Evolutionary conservation across 1,284 basidiomycete species (phyloP).

Genomic region (Ganoderma lucidum): DNA sequence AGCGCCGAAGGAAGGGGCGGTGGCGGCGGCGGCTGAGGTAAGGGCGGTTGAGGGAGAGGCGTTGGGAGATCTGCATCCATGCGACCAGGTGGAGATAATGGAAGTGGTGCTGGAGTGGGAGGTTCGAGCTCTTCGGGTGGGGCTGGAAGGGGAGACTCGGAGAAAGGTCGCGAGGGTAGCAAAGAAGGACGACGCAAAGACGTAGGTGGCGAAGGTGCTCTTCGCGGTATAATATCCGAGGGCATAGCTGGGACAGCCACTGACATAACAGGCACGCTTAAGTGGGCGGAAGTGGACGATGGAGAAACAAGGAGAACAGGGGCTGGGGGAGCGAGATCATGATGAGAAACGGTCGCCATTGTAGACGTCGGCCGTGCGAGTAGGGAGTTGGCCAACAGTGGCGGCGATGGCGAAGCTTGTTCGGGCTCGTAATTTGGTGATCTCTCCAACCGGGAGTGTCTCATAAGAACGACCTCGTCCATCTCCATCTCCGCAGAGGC

Average conservation of each 20-base stretch:
- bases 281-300: constrained; percentile 24
- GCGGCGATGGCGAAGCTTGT: constrained; percentile 28
- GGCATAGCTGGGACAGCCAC: constrained; percentile 19
- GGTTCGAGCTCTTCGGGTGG: constrained; percentile 23
- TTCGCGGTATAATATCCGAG: constrained; percentile 20
- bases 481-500: constrained; percentile 21
- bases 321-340: constrained; percentile 9
- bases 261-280: constrained; percentile 13
- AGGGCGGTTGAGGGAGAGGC: constrained; percentile 27
- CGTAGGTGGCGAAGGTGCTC: constrained; percentile 24
- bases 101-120: constrained; percentile 28
- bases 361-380: constrained; percentile 31
- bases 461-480: constrained; percentile 26
- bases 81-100: constrained; percentile 28
- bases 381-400: constrained; percentile 28
- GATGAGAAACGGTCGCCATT: constrained; percentile 23
- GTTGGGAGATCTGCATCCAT: constrained; percentile 30
- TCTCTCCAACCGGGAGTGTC: constrained; percentile 14
- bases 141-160: constrained; percentile 11
- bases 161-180: constrained; percentile 10
- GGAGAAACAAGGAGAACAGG: constrained; percentile 22
- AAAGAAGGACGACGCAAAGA: constrained; percentile 25
- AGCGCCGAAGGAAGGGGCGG: constrained; percentile 16
- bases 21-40: constrained; percentile 21
- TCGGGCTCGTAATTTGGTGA: constrained; percentile 18